phyloP scores from a whole-genome alignment of 2,329 filamentous ascomycete genomes.

The Calonectria leucothoes region DNA sequence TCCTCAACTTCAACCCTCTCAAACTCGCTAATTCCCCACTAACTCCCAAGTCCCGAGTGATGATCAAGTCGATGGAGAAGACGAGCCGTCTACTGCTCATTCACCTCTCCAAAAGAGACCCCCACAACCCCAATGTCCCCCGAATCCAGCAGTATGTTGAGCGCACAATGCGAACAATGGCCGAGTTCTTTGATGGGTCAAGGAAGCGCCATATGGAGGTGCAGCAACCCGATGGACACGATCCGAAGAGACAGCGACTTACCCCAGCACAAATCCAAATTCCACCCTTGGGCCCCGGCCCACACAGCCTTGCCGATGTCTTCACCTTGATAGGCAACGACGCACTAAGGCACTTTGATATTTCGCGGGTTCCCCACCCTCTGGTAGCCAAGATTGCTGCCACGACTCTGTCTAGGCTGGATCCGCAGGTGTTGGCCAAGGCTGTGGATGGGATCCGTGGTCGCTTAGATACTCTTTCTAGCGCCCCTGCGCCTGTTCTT shows the following conservation, averaged over 20 bases:
- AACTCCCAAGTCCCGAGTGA: conserved; percentile 82
- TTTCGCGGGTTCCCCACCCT: conserved; percentile 79
- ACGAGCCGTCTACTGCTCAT: conserved; percentile 87
- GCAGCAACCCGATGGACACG: conserved; percentile 78
- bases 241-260: conserved; percentile 86
- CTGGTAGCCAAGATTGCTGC: conserved; percentile 86
- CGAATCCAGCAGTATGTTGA: conserved; percentile 92
- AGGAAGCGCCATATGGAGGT: conserved; percentile 81
- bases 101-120: conserved; percentile 88
- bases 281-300: conserved; percentile 78
- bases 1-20: conserved; percentile 92
- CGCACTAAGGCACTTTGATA: conserved; percentile 83
- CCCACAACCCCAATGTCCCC: conserved; percentile 77
- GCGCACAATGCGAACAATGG: conserved; percentile 80
- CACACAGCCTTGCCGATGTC: conserved; percentile 82
- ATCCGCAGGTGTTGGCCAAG: conserved; percentile 74
- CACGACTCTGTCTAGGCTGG: conserved; percentile 78
- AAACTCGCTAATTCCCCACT: conserved; percentile 82
- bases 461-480: conserved; percentile 60
- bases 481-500: conserved; percentile 56
- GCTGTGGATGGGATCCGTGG: conserved; percentile 75
- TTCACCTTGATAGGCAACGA: conserved; percentile 84
- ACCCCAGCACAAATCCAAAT: conserved; percentile 63
- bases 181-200: conserved; percentile 83
- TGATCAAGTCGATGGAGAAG: conserved; percentile 94